Conservation (phyloP, 2,329 filamentous ascomycete species). For the Clarireedia paspali region DNA sequence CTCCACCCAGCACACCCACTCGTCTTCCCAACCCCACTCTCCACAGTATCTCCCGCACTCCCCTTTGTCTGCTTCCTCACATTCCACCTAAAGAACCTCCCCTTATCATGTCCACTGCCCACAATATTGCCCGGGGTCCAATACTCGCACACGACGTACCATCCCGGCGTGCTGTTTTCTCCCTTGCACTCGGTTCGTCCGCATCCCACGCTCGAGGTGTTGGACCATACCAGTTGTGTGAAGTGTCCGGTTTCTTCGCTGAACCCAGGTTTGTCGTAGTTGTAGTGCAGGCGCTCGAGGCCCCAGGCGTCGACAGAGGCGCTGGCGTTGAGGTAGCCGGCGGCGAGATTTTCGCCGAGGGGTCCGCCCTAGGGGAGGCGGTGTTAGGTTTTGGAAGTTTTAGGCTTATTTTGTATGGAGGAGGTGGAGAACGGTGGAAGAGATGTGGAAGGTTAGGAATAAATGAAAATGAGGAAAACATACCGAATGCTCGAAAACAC, state of each 20-base stretch:
- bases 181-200: slow-evolving; percentile 35
- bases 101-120: slow-evolving; percentile 35
- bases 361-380: slow-evolving; percentile 41
- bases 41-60: slow-evolving; percentile 21
- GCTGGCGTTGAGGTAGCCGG: slow-evolving; percentile 54
- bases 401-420: neutral
- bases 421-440: too few species aligned
- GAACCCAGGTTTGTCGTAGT: slow-evolving; percentile 51
- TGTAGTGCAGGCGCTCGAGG: slow-evolving; percentile 48
- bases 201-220: slow-evolving; percentile 53
- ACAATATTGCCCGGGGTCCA: slow-evolving; percentile 58
- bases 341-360: slow-evolving; percentile 68
- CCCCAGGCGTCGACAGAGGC: slow-evolving; percentile 61
- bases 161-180: slow-evolving; percentile 38
- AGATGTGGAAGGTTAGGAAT: neutral
- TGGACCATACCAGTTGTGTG: slow-evolving; percentile 65
- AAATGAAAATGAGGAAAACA: slow-evolving; percentile 11
- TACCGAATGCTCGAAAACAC: slow-evolving; percentile 46
- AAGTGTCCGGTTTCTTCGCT: slow-evolving; percentile 58
- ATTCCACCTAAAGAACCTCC: slow-evolving; percentile 36
- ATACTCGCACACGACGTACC: slow-evolving; percentile 66
- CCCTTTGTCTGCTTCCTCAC: slow-evolving; percentile 19
- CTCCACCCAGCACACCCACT: neutral
- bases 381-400: neutral
- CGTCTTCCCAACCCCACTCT: slow-evolving; percentile 9